Conservation (phyloP, 192 early-diverging fungal species). For the Kappamyces sp. region DNA sequence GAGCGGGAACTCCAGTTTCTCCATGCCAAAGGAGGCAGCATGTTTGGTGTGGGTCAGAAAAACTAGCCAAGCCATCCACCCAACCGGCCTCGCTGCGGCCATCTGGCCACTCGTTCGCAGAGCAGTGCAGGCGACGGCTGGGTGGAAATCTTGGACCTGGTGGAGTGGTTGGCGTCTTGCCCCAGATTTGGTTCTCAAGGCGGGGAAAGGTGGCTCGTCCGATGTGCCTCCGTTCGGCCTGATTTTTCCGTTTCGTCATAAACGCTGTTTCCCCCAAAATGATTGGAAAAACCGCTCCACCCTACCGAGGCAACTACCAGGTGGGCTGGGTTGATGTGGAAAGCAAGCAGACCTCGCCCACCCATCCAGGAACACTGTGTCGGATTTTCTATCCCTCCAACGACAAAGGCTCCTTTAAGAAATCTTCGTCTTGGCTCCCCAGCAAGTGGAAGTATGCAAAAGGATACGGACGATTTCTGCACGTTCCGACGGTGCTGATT, state of each 20-base stretch:
- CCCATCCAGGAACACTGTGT: conserved; percentile 22
- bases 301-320: conserved; percentile 27
- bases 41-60: too few relatives aligned
- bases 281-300: conserved; percentile 12
- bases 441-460: conserved; percentile 23
- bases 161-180: neutral
- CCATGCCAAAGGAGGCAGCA: too few relatives aligned
- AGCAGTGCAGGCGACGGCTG: too few relatives aligned
- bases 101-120: too few relatives aligned
- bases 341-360: conserved; percentile 9
- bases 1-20: too few relatives aligned
- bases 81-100: too few relatives aligned
- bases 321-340: conserved; percentile 35
- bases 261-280: neutral
- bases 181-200: too few relatives aligned
- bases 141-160: neutral
- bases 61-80: too few relatives aligned
- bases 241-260: neutral
- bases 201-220: too few relatives aligned
- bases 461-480: conserved; percentile 31
- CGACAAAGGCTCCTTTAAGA: neutral
- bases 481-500: conserved; percentile 19
- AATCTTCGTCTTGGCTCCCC: conserved; percentile 29
- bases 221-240: neutral
- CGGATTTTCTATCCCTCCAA: conserved; percentile 35